Percentiles rank a stretch among this genome's conserved stretches.
Evolutionary conservation across 2,329 filamentous ascomycete genomes (phyloP).

Genomic region (Leptographium radiaticola): DNA sequence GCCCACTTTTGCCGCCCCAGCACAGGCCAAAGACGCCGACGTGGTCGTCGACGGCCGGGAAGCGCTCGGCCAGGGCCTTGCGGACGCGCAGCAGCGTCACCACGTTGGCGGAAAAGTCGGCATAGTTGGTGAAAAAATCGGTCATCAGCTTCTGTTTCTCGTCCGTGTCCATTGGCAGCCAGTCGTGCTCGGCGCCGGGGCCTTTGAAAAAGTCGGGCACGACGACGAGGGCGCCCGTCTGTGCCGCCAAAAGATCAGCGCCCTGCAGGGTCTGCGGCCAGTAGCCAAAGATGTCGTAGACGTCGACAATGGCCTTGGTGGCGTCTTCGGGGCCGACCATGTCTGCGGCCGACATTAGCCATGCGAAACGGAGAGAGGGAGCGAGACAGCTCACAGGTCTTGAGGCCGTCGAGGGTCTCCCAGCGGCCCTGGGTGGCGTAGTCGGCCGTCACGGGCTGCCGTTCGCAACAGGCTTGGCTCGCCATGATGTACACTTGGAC

Average conservation of each 20-base stretch:
- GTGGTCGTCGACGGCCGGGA: slow-evolving; percentile 24
- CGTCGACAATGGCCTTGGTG: slow-evolving; percentile 25
- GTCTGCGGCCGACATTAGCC: slow-evolving; percentile 15
- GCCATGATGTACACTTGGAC: slow-evolving; percentile 5
- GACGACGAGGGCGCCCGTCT: slow-evolving; percentile 25
- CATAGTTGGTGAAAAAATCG: slow-evolving; percentile 13
- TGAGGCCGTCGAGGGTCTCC: slow-evolving; percentile 24
- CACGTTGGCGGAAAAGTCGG: slow-evolving; percentile 16
- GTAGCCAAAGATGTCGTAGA: slow-evolving; percentile 36
- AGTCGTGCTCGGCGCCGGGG: slow-evolving; percentile 16
- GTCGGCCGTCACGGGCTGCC: slow-evolving; percentile 24
- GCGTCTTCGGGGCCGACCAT: slow-evolving; percentile 21
- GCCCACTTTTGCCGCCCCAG: slow-evolving; percentile 31
- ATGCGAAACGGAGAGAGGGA: background rate
- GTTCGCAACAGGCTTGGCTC: slow-evolving; percentile 18
- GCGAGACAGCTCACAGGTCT: slow-evolving; percentile 24
- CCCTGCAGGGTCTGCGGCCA: slow-evolving; percentile 33
- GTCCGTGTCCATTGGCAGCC: slow-evolving; percentile 27
- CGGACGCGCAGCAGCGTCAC: slow-evolving; percentile 20
- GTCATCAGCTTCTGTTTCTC: slow-evolving; percentile 23
- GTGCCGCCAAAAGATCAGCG: slow-evolving; percentile 28
- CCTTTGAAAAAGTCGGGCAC: slow-evolving; percentile 28
- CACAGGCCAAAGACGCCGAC: slow-evolving; percentile 33
- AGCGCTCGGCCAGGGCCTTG: slow-evolving; percentile 18
- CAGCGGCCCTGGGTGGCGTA: slow-evolving; percentile 28